Conservation (phyloP, 116 monocot genomes). For the Phalaenopsis hybrid region DNA sequence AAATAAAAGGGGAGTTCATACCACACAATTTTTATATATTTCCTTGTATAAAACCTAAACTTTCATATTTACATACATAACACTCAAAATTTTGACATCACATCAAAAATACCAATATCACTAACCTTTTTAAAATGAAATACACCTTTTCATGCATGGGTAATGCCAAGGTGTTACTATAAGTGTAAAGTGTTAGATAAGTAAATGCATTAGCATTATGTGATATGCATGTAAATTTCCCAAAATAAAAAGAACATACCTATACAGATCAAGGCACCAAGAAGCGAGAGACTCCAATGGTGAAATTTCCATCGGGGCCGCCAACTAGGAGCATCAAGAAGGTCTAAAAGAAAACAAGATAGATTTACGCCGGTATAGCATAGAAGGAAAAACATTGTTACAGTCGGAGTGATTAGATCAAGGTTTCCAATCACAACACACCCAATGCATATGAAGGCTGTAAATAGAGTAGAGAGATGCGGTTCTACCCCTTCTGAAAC, state of each 20-base stretch:
- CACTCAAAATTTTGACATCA: too few species aligned
- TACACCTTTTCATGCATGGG: too few species aligned
- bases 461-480: constrained; percentile 80
- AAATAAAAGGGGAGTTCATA: too few species aligned
- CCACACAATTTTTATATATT: too few species aligned
- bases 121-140: too few species aligned
- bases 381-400: constrained; percentile 95
- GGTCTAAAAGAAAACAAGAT: constrained; percentile 89
- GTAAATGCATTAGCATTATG: too few species aligned
- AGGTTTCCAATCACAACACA: constrained; percentile 95
- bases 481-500: constrained; percentile 77
- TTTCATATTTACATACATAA: too few species aligned
- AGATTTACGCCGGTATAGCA: constrained; percentile 93
- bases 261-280: constrained; percentile 77
- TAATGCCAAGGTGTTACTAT: too few species aligned
- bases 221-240: neutral
- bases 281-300: constrained; percentile 93
- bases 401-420: constrained; percentile 88
- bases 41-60: too few species aligned
- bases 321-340: constrained; percentile 99
- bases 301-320: constrained; percentile 96
- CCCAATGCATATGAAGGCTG: constrained; percentile 73
- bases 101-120: too few species aligned
- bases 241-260: constrained; percentile 29
- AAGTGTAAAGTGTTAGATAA: too few species aligned